Evolutionary conservation across 2,329 filamentous ascomycete genomes (phyloP).

Genomic region (Alternaria novae-zelandiae): DNA sequence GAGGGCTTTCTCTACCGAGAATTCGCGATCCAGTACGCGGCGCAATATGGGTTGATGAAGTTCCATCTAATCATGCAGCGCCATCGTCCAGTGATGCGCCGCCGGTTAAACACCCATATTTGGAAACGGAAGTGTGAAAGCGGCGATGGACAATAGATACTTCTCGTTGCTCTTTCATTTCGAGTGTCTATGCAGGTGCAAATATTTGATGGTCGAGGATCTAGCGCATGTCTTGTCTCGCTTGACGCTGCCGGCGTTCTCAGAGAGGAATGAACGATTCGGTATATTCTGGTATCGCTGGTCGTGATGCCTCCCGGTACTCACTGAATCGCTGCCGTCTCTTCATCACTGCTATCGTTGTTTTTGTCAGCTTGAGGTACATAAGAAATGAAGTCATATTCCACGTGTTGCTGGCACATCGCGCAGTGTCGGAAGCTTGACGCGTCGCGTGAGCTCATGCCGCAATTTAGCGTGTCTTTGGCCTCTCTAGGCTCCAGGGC

Average conservation of each 20-base stretch:
- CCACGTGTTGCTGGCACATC: not conserved
- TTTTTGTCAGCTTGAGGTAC: not conserved
- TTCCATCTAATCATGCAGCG: constrained; percentile 9
- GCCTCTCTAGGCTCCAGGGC: not conserved
- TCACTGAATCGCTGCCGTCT: not conserved
- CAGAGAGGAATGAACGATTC: too few relatives aligned
- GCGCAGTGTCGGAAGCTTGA: not conserved
- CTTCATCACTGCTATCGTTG: not conserved
- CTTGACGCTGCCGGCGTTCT: too few relatives aligned
- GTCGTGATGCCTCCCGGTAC: not conserved
- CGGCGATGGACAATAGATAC: not conserved
- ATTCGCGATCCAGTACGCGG: constrained; percentile 10
- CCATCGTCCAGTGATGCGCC: constrained; percentile 1
- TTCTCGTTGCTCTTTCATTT: not conserved
- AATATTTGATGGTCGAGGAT: not conserved
- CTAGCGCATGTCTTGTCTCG: not conserved
- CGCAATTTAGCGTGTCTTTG: not conserved
- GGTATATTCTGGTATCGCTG: not conserved
- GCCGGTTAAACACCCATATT: constrained; percentile 15
- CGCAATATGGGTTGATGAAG: constrained; percentile 19
- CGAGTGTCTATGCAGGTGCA: not conserved
- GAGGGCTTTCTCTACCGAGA: not conserved
- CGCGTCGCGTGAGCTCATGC: not conserved
- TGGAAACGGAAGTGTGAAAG: not conserved
- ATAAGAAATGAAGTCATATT: not conserved